A percentile compares a stretch with the other conserved stretches of the same genome.
phyloP scores from a whole-genome alignment of 345 rosid genomes.

The Limnanthes douglasii region DNA sequence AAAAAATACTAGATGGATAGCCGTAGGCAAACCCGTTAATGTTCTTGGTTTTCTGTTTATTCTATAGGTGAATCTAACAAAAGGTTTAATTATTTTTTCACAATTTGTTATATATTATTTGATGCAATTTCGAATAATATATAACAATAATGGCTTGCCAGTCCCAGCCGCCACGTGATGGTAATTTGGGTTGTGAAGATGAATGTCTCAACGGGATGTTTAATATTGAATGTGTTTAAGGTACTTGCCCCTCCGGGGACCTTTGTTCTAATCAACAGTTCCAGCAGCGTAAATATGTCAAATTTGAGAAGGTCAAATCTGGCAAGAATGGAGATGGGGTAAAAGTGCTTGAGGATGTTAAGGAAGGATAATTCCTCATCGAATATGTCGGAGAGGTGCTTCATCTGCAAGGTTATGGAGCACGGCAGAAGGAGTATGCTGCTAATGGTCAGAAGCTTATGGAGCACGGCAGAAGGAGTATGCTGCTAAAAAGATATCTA shows the following conservation, averaged over 20 bases:
- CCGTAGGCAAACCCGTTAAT: too few species aligned
- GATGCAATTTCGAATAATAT: too few species aligned
- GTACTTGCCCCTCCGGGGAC: slow-evolving; percentile 89
- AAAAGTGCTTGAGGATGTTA: slow-evolving; percentile 54
- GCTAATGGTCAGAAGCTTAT: slow-evolving; percentile 78
- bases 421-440: slow-evolving; percentile 83
- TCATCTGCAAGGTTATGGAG: slow-evolving; percentile 75
- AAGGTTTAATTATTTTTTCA: too few species aligned
- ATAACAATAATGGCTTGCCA: slow-evolving; percentile 98
- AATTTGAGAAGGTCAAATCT: slow-evolving; percentile 53
- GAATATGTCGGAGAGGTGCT: slow-evolving; percentile 99
- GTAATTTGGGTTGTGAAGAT: slow-evolving; percentile 75
- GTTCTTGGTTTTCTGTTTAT: too few species aligned
- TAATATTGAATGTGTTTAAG: slow-evolving; percentile 89
- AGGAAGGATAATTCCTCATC: slow-evolving; percentile 69
- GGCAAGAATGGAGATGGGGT: slow-evolving; percentile 97
- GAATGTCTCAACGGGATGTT: slow-evolving; percentile 95
- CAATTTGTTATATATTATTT: too few species aligned
- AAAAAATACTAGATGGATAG: too few species aligned
- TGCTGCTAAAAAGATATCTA: slow-evolving; percentile 22
- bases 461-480: slow-evolving; percentile 20
- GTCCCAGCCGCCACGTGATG: slow-evolving; percentile 52
- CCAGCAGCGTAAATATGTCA: slow-evolving; percentile 70
- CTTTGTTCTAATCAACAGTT: slow-evolving; percentile 98
- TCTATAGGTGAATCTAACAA: too few species aligned